phyloP scores from a whole-genome alignment of 352 stramenopile species.

The Phytophthora brassicae region DNA sequence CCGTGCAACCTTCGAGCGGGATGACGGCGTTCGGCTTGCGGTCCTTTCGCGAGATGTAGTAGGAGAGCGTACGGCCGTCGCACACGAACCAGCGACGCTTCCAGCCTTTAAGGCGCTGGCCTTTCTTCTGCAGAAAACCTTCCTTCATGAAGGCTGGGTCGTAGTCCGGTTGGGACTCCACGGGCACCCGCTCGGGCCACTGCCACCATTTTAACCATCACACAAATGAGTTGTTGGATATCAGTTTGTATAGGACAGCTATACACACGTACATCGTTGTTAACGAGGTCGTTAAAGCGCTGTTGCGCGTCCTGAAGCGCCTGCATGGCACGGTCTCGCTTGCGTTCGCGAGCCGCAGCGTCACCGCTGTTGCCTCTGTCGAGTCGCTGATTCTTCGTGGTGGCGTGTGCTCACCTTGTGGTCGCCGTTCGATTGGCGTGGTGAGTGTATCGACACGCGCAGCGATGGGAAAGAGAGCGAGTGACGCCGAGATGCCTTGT shows the following conservation, averaged over 20 bases:
- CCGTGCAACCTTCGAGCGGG: slow-evolving; percentile 72
- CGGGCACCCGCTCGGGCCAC: slow-evolving; percentile 63
- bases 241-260: too few relatives aligned
- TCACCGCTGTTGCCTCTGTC: slow-evolving; percentile 18
- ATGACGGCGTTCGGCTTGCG: slow-evolving; percentile 84
- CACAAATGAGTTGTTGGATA: not conserved
- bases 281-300: slow-evolving; percentile 78
- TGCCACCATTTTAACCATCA: slow-evolving; percentile 9
- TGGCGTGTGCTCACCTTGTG: slow-evolving; percentile 10
- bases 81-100: slow-evolving; percentile 88
- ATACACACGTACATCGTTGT: slow-evolving; percentile 69
- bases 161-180: slow-evolving; percentile 51
- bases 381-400: slow-evolving; percentile 31
- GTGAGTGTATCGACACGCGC: slow-evolving; percentile 1
- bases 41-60: slow-evolving; percentile 84
- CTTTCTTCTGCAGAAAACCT: slow-evolving; percentile 86
- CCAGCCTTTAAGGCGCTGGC: slow-evolving; percentile 78
- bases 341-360: slow-evolving; percentile 40
- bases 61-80: slow-evolving; percentile 75
- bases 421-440: not conserved
- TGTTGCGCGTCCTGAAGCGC: slow-evolving; percentile 77
- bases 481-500: slow-evolving; percentile 8
- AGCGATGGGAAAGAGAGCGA: slow-evolving; percentile 28
- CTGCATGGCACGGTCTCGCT: slow-evolving; percentile 65
- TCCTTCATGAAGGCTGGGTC: slow-evolving; percentile 77